Evolutionary conservation across 352 stramenopile species (phyloP).

Genomic region (Globisporangium splendens): DNA sequence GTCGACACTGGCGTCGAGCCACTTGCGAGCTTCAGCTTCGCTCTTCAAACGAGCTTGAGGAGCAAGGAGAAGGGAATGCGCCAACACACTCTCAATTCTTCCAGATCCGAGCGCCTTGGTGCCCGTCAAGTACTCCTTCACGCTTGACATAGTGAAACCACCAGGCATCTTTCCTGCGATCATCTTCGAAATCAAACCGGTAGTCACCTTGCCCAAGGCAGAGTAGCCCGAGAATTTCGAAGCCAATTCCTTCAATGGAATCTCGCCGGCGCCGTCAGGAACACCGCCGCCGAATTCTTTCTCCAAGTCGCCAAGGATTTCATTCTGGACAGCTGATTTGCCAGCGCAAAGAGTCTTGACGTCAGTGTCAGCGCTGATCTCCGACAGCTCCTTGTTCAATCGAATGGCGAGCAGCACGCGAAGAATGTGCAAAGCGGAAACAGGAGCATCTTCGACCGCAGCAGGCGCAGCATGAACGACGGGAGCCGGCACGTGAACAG

Average conservation of each 20-base stretch:
- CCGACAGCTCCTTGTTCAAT: conserved; percentile 67
- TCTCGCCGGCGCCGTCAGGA: conserved; percentile 66
- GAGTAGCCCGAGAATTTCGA: conserved; percentile 71
- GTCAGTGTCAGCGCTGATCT: conserved; percentile 69
- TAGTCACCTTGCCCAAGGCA: conserved; percentile 63
- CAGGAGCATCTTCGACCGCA: conserved; percentile 50
- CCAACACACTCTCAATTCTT: conserved; percentile 73
- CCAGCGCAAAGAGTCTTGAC: conserved; percentile 79
- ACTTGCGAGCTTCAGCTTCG: conserved; percentile 69
- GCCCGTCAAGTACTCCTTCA: conserved; percentile 61
- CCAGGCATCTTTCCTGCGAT: conserved; percentile 81
- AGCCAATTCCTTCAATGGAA: conserved; percentile 70
- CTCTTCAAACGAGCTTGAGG: conserved; percentile 68
- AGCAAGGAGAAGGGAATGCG: conserved; percentile 56
- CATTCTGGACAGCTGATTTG: conserved; percentile 87
- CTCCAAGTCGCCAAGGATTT: conserved; percentile 84
- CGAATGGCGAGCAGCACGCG: conserved; percentile 68
- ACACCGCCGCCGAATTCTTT: conserved; percentile 79
- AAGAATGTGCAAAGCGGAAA: conserved; percentile 66
- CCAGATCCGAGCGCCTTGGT: conserved; percentile 65
- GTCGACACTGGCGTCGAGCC: conserved; percentile 70
- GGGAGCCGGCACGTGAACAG: conserved; percentile 11
- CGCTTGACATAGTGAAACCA: conserved; percentile 77
- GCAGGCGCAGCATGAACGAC: conserved; percentile 19
- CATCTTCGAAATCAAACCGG: conserved; percentile 64